phyloP scores from a whole-genome alignment of 192 early-diverging fungal species.

The Coemansia sp. region DNA sequence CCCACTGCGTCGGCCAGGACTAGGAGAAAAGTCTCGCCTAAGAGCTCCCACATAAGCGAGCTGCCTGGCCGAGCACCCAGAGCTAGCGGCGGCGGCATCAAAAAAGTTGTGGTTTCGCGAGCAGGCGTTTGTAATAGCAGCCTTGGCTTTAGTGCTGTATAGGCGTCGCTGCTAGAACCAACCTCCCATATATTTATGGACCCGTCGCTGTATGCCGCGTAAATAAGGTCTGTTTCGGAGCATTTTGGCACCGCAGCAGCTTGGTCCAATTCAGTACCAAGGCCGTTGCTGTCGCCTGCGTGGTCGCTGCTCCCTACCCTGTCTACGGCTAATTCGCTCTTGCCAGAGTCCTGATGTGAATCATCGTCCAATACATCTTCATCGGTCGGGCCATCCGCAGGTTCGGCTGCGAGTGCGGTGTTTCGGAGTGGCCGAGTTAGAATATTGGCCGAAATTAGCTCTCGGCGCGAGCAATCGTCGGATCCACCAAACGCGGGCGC shows the following conservation, averaged over 20 bases:
- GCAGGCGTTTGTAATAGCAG: slow-evolving; percentile 11
- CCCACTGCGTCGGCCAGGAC: slow-evolving; percentile 34
- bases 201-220: slow-evolving; percentile 36
- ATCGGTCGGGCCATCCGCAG: background rate
- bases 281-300: background rate
- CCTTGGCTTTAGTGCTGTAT: background rate
- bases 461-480: background rate
- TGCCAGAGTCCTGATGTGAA: too few relatives aligned
- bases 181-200: slow-evolving; percentile 40
- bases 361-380: too few relatives aligned
- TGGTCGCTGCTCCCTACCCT: background rate
- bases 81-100: background rate
- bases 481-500: background rate
- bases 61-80: background rate
- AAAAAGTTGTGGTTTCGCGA: background rate
- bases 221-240: slow-evolving; percentile 2
- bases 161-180: background rate
- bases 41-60: slow-evolving; percentile 1
- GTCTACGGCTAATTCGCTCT: background rate
- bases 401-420: background rate
- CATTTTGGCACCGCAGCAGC: background rate
- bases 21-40: background rate
- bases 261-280: background rate
- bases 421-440: background rate
- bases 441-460: slow-evolving; percentile 1